Conservation (phyloP, 1,139 yeast species). For the Pichia terricola region DNA sequence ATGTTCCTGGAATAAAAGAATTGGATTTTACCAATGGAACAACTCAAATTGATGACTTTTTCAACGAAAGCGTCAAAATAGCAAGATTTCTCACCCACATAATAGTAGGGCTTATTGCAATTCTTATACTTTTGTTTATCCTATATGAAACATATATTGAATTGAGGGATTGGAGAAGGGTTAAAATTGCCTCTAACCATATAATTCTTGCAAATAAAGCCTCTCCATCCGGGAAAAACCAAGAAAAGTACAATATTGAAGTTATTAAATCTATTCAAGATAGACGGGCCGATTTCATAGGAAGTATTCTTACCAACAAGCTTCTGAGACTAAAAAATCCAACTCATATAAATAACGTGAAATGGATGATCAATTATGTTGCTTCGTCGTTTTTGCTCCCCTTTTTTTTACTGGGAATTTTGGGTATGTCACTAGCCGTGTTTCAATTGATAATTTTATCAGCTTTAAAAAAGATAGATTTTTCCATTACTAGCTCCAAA, state of each 20-base stretch:
- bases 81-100: slow-evolving; percentile 30
- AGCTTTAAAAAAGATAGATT: slow-evolving; percentile 6
- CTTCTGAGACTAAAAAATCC: slow-evolving; percentile 8
- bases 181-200: slow-evolving; percentile 24
- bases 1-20: slow-evolving; percentile 17
- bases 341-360: slow-evolving; percentile 17
- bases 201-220: slow-evolving; percentile 11
- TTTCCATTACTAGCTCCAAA: not conserved
- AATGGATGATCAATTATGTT: slow-evolving; percentile 45
- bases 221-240: slow-evolving; percentile 1
- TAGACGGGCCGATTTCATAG: slow-evolving; percentile 16
- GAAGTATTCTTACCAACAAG: slow-evolving; percentile 9
- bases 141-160: slow-evolving; percentile 37
- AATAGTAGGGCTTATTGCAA: slow-evolving; percentile 31
- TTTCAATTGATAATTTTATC: slow-evolving; percentile 37
- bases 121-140: slow-evolving; percentile 29
- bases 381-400: slow-evolving; percentile 38
- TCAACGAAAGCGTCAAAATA: slow-evolving; percentile 22
- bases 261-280: slow-evolving; percentile 22
- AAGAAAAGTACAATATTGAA: slow-evolving; percentile 16
- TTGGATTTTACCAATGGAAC: slow-evolving; percentile 17
- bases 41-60: slow-evolving; percentile 32
- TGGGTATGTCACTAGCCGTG: slow-evolving; percentile 39
- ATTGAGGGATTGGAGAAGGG: slow-evolving; percentile 40
- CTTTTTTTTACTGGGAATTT: slow-evolving; percentile 36